Percentiles rank a stretch among this genome's conserved stretches.
phyloP scores from a whole-genome alignment of 192 early-diverging fungal species.

The Mortierella alpina region DNA sequence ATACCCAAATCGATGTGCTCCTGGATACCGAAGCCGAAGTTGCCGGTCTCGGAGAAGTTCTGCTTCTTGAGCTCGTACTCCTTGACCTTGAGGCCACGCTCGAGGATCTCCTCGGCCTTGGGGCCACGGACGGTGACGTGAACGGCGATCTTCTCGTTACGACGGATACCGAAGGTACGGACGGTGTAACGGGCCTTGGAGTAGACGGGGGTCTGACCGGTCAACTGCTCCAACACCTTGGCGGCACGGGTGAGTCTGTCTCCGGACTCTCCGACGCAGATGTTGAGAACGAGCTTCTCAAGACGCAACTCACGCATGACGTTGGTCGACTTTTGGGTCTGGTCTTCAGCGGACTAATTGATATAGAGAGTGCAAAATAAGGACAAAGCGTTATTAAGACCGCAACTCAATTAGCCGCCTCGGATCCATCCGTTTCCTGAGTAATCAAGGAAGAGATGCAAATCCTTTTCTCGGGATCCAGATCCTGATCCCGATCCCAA shows the following conservation, averaged over 20 bases:
- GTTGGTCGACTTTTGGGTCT: constrained; percentile 79
- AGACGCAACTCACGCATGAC: constrained; percentile 96
- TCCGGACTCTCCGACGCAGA: constrained; percentile 99
- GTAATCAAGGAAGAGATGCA: constrained; percentile 11
- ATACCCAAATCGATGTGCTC: constrained; percentile 99
- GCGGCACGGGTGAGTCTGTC: constrained; percentile 99
- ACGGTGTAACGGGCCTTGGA: constrained; percentile 99
- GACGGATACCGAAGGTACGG: constrained; percentile 99
- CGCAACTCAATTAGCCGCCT: constrained; percentile 52
- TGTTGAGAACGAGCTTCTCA: constrained; percentile 99
- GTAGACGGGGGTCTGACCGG: constrained; percentile 98
- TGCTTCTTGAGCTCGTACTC: constrained; percentile 95
- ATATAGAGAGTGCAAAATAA: constrained; percentile 53
- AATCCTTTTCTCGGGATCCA: neutral
- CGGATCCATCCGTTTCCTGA: constrained; percentile 28
- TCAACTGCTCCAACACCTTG: constrained; percentile 99
- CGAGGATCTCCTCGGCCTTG: constrained; percentile 93
- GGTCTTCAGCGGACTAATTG: constrained; percentile 71
- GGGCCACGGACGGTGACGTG: constrained; percentile 97
- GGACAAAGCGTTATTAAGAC: constrained; percentile 43
- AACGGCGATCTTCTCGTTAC: constrained; percentile 99
- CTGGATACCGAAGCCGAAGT: constrained; percentile 99
- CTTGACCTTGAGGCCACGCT: constrained; percentile 99
- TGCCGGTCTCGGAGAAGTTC: constrained; percentile 98
- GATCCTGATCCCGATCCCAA: constrained; percentile 1